A percentile compares a stretch with the other conserved stretches of the same genome.
These are phyloP conservation scores for Picea sitchensis DNA, from an alignment of 75 land plant genomes.

Conservation along the genomic window DNA sequence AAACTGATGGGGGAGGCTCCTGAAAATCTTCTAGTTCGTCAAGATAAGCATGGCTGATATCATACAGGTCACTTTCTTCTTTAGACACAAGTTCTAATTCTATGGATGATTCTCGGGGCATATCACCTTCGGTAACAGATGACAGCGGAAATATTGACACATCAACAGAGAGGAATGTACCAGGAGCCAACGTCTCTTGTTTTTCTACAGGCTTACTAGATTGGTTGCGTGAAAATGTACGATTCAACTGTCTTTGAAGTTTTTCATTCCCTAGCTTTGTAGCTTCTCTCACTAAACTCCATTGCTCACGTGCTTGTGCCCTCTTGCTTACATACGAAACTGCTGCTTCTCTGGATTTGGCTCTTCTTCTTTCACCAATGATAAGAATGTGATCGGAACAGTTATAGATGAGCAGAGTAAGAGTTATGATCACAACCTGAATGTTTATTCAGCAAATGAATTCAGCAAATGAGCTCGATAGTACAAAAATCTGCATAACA, in stretches of 20 bases:
- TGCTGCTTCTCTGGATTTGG: constrained; percentile 76
- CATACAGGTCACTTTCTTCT: constrained; percentile 36
- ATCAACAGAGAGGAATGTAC: not conserved
- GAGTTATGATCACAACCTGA: constrained; percentile 52
- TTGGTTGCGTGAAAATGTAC: constrained; percentile 60
- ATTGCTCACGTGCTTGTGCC: constrained; percentile 65
- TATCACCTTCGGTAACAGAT: constrained; percentile 13
- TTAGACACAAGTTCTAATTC: constrained; percentile 21
- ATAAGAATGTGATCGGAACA: constrained; percentile 88
- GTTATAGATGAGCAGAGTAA: constrained; percentile 70
- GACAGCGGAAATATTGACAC: not conserved
- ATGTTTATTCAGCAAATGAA: constrained; percentile 3
- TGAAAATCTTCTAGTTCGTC: constrained; percentile 30
- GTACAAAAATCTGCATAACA: not conserved
- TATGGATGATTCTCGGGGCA: constrained; percentile 13
- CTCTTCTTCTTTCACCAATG: constrained; percentile 62
- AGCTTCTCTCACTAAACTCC: constrained; percentile 70
- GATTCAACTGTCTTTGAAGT: constrained; percentile 49
- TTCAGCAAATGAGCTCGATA: not conserved
- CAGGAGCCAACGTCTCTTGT: constrained; percentile 13
- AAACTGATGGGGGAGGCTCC: constrained; percentile 34
- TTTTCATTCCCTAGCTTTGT: constrained; percentile 53
- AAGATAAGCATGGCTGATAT: constrained; percentile 26
- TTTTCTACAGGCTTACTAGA: constrained; percentile 19
- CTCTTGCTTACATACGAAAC: constrained; percentile 75